Base-by-base conservation (phyloP, 2,329 filamentous ascomycete species). In the Sarocladiaceae sp. region DNA sequence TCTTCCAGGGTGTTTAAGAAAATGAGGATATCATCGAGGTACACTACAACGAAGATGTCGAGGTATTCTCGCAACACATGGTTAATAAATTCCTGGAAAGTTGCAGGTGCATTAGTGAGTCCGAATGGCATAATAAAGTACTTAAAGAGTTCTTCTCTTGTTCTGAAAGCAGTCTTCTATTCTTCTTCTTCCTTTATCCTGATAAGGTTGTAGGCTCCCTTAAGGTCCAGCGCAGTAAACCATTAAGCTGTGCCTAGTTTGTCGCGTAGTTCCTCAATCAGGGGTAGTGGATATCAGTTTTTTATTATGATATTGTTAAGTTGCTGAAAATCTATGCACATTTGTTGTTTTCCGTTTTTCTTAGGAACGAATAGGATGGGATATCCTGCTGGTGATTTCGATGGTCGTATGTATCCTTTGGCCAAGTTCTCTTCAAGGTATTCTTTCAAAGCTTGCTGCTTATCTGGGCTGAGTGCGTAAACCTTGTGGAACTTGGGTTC, bases 81-180 rank as follows among this genome's bases (percentile, higher is more conserved):
- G 9, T 43, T 31, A 27, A 29, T 32, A 26, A 18, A 52, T 12
- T 18, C n/a, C 27, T 57, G 43, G 29, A 54, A 55, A 13, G 33
- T 47, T 4, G 35, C 42, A 26, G 35, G 42, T 2, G 29, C 43
- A 33, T 58, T 58, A 35, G 40, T 53, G 35, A 61, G 33, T 15
- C 42, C 48, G 50, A 62, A 60, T 7, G 39, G 49, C 48, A 60
- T 57, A 9, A 68, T 53, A 29, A 56, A 33, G 31, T 56, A 68
- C 47, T 69, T 44, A 47, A 51, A 68, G 3, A 52, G 46, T 31
- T 58, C 51, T 47, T 58, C 65, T 20, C 53, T 42, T 2, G 51
- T 65, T 15, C 45, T 19, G 45, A 67, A 68, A 1, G 53, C 53
- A 15, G 50, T 66, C 46, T 59, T 64, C 53, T 49, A 63, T 47